phyloP scores from a whole-genome alignment of 2,329 filamentous ascomycete species.

The Grosmannia huntii region DNA sequence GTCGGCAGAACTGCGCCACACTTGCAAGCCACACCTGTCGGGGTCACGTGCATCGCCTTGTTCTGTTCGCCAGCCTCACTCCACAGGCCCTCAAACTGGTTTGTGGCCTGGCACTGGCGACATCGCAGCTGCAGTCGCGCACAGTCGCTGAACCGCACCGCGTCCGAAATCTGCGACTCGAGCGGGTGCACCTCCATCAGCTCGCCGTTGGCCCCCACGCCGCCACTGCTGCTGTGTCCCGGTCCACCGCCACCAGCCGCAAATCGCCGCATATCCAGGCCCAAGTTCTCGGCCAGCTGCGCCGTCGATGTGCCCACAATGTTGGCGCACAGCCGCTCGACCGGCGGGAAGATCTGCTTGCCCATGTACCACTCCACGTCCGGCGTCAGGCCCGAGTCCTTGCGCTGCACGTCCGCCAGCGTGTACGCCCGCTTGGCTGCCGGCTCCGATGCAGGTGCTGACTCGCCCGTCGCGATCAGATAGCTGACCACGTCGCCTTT shows the following conservation, averaged over 20 bases:
- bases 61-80: constrained; percentile 9
- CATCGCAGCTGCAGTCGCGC: constrained; percentile 67
- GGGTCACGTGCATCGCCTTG: constrained; percentile 38
- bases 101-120: constrained; percentile 60
- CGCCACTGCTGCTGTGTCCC: constrained; percentile 31
- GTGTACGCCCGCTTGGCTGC: constrained; percentile 83
- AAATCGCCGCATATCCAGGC: constrained; percentile 82
- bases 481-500: constrained; percentile 95
- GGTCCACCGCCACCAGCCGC: constrained; percentile 31
- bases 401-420: constrained; percentile 70
- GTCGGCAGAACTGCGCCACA: constrained; percentile 56
- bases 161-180: constrained; percentile 87
- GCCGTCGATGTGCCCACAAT: constrained; percentile 86
- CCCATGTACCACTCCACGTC: constrained; percentile 97
- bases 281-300: constrained; percentile 82
- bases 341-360: constrained; percentile 96
- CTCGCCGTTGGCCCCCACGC: constrained; percentile 14
- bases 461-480: constrained; percentile 59
- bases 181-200: constrained; percentile 69
- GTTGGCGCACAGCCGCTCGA: constrained; percentile 93
- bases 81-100: constrained; percentile 63
- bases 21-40: constrained; percentile 62
- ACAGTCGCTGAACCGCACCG: constrained; percentile 76
- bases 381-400: constrained; percentile 61
- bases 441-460: constrained; percentile 39